These are phyloP conservation scores for Pholiota adiposa DNA, from an alignment of 1,284 basidiomycete genomes.

Conservation along the genomic window DNA sequence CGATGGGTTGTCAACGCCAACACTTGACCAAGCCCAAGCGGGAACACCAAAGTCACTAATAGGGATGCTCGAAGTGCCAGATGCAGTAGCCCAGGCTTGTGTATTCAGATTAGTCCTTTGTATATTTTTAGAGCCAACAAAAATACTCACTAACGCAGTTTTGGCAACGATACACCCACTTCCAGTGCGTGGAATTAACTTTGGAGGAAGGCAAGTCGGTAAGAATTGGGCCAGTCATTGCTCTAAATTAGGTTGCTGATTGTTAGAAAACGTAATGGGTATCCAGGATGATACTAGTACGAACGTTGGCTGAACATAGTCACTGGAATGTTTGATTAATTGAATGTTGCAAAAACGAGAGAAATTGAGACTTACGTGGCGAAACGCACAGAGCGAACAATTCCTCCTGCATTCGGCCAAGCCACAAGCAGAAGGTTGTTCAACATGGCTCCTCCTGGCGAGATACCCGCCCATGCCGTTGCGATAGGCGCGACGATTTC, in stretches of 20 bases:
- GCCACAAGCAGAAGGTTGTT: slow-evolving; percentile 58
- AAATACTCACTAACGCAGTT: slow-evolving; percentile 48
- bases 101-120: neutral
- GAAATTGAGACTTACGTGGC: slow-evolving; percentile 47
- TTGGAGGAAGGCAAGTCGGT: slow-evolving; percentile 46
- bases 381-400: slow-evolving; percentile 56
- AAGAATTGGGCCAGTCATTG: slow-evolving; percentile 47
- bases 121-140: neutral
- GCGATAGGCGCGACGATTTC: slow-evolving; percentile 60
- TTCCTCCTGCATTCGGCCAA: slow-evolving; percentile 56
- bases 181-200: slow-evolving; percentile 59
- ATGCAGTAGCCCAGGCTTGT: slow-evolving; percentile 39
- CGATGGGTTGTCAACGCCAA: slow-evolving; percentile 38
- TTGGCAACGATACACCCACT: slow-evolving; percentile 60
- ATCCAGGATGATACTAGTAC: slow-evolving; percentile 17
- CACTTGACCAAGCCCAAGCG: slow-evolving; percentile 55
- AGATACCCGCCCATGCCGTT: slow-evolving; percentile 56
- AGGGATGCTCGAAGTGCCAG: slow-evolving; percentile 42
- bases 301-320: slow-evolving; percentile 51
- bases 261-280: neutral
- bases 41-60: slow-evolving; percentile 44
- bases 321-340: slow-evolving; percentile 29
- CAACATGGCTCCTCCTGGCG: slow-evolving; percentile 59
- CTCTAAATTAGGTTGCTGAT: slow-evolving; percentile 24
- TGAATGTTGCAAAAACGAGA: neutral